Percentiles rank a stretch among this genome's conserved stretches.
Conservation (phyloP, 768 basidiomycete species). For the Trametes meyenii region DNA sequence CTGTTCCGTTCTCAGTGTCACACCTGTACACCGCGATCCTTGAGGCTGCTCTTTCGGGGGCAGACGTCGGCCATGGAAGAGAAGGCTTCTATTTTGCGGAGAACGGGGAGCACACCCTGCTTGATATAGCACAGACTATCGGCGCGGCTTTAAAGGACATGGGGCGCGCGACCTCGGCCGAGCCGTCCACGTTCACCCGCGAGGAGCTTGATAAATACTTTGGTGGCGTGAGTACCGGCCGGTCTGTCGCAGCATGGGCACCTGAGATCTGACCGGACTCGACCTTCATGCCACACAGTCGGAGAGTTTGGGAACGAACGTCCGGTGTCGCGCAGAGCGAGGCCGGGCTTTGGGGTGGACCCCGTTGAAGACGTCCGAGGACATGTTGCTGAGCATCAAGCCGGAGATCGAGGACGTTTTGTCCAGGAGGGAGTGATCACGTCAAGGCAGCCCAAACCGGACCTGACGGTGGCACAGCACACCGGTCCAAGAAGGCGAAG, state of each 20-base stretch:
- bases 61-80: constrained; percentile 33
- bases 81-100: constrained; percentile 38
- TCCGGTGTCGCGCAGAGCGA: constrained; percentile 32
- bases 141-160: constrained; percentile 35
- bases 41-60: constrained; percentile 36
- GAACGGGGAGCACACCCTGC: constrained; percentile 33
- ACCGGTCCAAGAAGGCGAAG: not conserved
- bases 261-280: not conserved
- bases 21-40: constrained; percentile 45
- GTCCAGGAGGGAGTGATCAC: not conserved
- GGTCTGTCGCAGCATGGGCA: not conserved
- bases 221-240: constrained; percentile 7
- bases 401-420: constrained; percentile 16
- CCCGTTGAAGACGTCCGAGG: constrained; percentile 11
- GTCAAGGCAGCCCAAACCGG: not conserved
- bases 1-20: constrained; percentile 37
- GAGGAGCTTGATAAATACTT: constrained; percentile 48
- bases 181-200: constrained; percentile 45
- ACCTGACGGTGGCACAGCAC: not conserved
- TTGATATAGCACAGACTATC: constrained; percentile 38
- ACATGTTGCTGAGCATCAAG: constrained; percentile 22
- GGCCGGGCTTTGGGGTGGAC: constrained; percentile 30
- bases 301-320: constrained; percentile 30
- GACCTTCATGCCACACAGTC: constrained; percentile 9
- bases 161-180: constrained; percentile 32